These are phyloP conservation scores for Monosporascus sp. DNA, from an alignment of 2,329 filamentous ascomycete species.

Conservation along the genomic window DNA sequence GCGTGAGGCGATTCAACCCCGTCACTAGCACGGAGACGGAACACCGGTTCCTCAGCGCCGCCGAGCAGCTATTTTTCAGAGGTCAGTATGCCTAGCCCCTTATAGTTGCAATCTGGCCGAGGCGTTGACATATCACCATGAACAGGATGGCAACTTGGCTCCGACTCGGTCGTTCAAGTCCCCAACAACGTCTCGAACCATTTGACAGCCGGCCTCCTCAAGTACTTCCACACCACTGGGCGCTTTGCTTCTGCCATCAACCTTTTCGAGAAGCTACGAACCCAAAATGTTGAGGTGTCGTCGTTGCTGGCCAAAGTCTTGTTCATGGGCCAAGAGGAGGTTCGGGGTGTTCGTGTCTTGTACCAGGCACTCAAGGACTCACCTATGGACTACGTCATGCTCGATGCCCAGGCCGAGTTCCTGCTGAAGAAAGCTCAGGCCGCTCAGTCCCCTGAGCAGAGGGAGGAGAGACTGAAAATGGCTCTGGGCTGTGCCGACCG, in stretches of 20 bases:
- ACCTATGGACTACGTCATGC: constrained; percentile 95
- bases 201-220: constrained; percentile 84
- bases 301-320: constrained; percentile 87
- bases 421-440: constrained; percentile 73
- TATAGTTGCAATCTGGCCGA: constrained; percentile 5
- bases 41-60: constrained; percentile 90
- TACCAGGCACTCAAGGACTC: constrained; percentile 85
- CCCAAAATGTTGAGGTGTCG: constrained; percentile 87
- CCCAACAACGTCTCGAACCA: constrained; percentile 96
- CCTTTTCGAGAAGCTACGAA: constrained; percentile 90
- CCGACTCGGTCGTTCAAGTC: constrained; percentile 94
- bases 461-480: constrained; percentile 69
- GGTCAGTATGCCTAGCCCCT: constrained; percentile 43
- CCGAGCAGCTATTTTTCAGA: constrained; percentile 91
- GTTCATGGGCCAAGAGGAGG: constrained; percentile 93
- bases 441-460: constrained; percentile 48
- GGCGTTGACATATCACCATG: constrained; percentile 2
- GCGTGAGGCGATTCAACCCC: constrained; percentile 94
- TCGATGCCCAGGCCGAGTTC: constrained; percentile 91
- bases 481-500: constrained; percentile 91
- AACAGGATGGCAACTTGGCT: constrained; percentile 87
- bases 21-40: constrained; percentile 98
- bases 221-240: constrained; percentile 93
- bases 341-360: constrained; percentile 84
- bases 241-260: constrained; percentile 95